Conservation (phyloP, 495 filamentous ascomycete species). For the Elasticomyces elasticus region DNA sequence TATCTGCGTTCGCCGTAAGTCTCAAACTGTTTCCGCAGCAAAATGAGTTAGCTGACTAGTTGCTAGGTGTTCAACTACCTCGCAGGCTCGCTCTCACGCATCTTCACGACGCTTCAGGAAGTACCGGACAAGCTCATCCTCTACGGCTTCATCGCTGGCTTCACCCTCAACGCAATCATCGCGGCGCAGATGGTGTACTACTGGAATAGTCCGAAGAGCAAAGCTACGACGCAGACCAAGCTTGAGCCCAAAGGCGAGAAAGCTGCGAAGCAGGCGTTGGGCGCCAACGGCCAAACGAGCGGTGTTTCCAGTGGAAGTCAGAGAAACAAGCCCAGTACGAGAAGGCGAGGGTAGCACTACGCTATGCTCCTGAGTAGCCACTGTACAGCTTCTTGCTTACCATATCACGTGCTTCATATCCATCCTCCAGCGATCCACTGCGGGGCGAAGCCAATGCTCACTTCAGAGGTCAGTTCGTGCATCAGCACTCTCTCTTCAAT, state of each 20-base stretch:
- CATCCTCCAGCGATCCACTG: too few species aligned
- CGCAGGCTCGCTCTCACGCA: slow-evolving; percentile 75
- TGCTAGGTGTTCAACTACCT: slow-evolving; percentile 94
- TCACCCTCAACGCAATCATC: slow-evolving; percentile 74
- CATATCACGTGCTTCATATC: too few species aligned
- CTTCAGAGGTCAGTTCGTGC: too few species aligned
- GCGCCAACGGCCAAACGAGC: slow-evolving; percentile 6
- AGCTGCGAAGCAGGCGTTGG: slow-evolving; percentile 6
- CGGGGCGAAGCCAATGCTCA: too few species aligned
- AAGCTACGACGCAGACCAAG: slow-evolving; percentile 30
- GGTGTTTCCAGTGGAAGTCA: slow-evolving; percentile 1
- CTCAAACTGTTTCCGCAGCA: not conserved
- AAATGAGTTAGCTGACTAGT: slow-evolving; percentile 7
- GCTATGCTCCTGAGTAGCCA: too few species aligned
- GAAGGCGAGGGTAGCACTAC: slow-evolving; percentile 22
- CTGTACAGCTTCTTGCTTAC: too few species aligned
- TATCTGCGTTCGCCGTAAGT: slow-evolving; percentile 91
- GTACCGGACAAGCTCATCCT: slow-evolving; percentile 91
- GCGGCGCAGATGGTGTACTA: slow-evolving; percentile 92
- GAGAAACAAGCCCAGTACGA: slow-evolving; percentile 19
- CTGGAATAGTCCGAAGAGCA: slow-evolving; percentile 67
- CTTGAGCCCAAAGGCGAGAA: slow-evolving; percentile 13
- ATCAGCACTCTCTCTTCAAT: too few species aligned
- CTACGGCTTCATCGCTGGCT: slow-evolving; percentile 83
- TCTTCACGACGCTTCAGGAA: slow-evolving; percentile 95